Conservation (phyloP, 495 filamentous ascomycete genomes). For the Tuber borchii region DNA sequence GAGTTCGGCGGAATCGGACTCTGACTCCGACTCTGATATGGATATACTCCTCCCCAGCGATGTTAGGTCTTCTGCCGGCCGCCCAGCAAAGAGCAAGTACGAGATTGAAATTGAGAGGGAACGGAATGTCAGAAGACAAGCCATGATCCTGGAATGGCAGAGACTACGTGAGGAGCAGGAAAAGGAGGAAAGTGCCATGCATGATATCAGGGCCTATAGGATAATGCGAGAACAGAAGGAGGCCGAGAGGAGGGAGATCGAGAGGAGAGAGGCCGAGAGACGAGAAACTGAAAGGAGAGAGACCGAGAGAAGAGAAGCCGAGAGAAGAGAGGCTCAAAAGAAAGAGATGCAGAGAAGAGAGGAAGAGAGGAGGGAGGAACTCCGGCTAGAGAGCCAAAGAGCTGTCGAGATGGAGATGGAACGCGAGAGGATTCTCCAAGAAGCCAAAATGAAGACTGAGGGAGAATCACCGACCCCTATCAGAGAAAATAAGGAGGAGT, state of each 20-base stretch:
- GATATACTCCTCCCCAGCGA: slow-evolving; percentile 23
- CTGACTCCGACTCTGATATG: slow-evolving; percentile 17
- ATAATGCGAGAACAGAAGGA: not conserved
- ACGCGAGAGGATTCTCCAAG: not conserved
- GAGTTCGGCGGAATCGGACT: not conserved
- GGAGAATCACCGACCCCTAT: not conserved
- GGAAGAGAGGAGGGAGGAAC: not conserved
- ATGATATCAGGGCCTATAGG: not conserved
- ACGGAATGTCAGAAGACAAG: slow-evolving; percentile 2
- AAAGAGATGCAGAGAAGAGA: not conserved
- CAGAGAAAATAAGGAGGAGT: slow-evolving; percentile 10
- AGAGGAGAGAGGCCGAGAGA: not conserved
- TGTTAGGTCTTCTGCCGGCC: slow-evolving; percentile 15
- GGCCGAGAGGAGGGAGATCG: not conserved
- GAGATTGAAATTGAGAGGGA: slow-evolving; percentile 6
- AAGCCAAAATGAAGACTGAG: not conserved
- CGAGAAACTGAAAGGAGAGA: not conserved
- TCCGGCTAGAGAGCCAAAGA: not conserved
- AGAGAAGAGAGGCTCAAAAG: not conserved
- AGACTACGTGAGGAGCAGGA: slow-evolving; percentile 1
- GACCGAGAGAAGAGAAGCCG: not conserved
- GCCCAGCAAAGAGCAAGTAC: slow-evolving; percentile 8
- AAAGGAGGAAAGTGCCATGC: not conserved
- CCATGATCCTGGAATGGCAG: slow-evolving; percentile 12
- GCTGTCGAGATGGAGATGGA: not conserved